Base-by-base conservation (phyloP, 169 alveolate genomes). In the Babesia sp. region DNA sequence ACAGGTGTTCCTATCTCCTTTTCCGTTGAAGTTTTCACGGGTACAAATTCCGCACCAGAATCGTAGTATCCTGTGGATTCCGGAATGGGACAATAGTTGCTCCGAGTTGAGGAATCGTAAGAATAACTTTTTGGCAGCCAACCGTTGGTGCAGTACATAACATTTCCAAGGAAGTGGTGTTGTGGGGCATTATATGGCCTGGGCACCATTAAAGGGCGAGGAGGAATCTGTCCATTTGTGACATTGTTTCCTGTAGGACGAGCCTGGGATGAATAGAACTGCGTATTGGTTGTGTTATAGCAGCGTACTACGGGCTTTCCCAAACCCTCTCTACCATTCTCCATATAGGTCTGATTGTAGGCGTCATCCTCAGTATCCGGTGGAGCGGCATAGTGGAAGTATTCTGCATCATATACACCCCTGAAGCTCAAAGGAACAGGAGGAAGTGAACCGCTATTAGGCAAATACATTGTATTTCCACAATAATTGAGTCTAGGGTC, bases 321-420 rank as follows among this genome's bases (percentile, higher is more conserved):
- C 0, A n/a, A 39, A 2, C 45, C 56, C 18, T 41, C 29, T 1
- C 26, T 0, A 1, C 45, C 16, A 41, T 4, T 37, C 0, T 60
- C 56, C 56, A 60, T n/a, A 42, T 60, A 60, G 16, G 58, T 42
- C 42, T 26, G 54, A 26, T 42, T 31, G 41, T 42, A 39, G 29
- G 20, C 12, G 44, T 60, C 71, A 18, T 44, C 71, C 34, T 26
- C 57, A 16, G 2, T n/a, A 14, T 18, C 33, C 36, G 18, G 51
- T 31, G 51, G 26, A 6, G 29, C 39, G 0, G 11, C 18, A 56
- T 60, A 39, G 31, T 8, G 24, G 41, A 39, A 41, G 39, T 41
- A 60, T n/a, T 24, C 71, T 3, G 24, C 57, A 42, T 42, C 42
- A 42, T 6, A 39, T 8, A 37, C 29, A 37, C 29, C 26, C 33